A percentile compares a stretch with the other conserved stretches of the same genome.
These are phyloP conservation scores for Hysterium pulicare DNA, from an alignment of 2,329 filamentous ascomycete species.

Conservation along the genomic window DNA sequence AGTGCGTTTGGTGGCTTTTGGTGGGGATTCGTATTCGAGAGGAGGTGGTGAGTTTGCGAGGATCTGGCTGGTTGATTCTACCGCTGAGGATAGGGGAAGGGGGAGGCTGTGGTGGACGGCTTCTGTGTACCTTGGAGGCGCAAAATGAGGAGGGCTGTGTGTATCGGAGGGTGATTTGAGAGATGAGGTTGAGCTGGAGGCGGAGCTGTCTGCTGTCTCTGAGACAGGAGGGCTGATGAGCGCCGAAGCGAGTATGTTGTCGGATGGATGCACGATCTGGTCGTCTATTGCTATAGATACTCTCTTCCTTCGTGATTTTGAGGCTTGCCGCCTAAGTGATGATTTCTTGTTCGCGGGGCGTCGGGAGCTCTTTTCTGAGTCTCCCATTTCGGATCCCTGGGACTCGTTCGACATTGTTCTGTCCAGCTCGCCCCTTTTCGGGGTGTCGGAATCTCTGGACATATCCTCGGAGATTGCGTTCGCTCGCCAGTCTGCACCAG, in stretches of 20 bases:
- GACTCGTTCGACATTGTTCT: conserved; percentile 4
- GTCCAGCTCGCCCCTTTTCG: conserved; percentile 6
- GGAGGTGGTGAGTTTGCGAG: conserved; percentile 7
- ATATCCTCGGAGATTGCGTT: neutral
- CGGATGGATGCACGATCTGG: conserved; percentile 36
- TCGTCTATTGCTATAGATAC: conserved; percentile 37
- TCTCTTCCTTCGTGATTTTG: conserved; percentile 26
- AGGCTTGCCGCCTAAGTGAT: conserved; percentile 20
- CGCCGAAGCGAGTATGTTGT: conserved; percentile 20
- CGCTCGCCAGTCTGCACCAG: no score
- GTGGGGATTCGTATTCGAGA: conserved; percentile 14
- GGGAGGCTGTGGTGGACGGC: conserved; percentile 32
- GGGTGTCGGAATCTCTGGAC: neutral
- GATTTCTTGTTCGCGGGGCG: conserved; percentile 31
- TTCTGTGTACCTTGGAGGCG: conserved; percentile 17
- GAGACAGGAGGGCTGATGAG: conserved; percentile 19
- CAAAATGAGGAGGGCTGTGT: conserved; percentile 13
- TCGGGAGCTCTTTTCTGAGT: conserved; percentile 22
- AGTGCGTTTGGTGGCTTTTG: conserved; percentile 16
- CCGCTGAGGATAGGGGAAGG: conserved; percentile 18
- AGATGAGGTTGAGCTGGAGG: conserved; percentile 23
- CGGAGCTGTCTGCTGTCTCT: conserved; percentile 28
- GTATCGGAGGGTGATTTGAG: conserved; percentile 21
- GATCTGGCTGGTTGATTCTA: conserved; percentile 18
- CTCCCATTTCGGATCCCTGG: conserved; percentile 13